Conservation (phyloP, 2,329 filamentous ascomycete species). For the Neophaeococcomyces mojaviensis region DNA sequence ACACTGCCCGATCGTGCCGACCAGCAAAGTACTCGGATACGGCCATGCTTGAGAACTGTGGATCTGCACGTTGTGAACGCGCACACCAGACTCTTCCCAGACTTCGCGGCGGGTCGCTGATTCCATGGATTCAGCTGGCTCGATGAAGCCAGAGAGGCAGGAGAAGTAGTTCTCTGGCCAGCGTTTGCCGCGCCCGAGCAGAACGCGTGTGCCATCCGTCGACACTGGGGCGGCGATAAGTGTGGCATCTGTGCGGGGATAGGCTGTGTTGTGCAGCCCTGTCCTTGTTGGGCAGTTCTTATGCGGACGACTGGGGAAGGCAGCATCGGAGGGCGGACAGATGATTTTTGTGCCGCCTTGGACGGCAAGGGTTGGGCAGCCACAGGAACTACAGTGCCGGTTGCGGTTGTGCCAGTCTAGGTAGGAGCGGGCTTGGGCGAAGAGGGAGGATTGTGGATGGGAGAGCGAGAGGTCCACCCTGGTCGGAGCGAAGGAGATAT, state of each 20-base stretch:
- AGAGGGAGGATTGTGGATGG: conserved; percentile 12
- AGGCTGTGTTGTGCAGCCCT: conserved; percentile 80
- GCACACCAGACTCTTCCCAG: conserved; percentile 75
- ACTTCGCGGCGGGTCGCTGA: conserved; percentile 75
- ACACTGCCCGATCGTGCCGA: conserved; percentile 71
- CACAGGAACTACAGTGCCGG: conserved; percentile 83
- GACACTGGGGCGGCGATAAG: conserved; percentile 91
- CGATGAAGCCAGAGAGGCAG: conserved; percentile 77
- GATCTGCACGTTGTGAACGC: conserved; percentile 66
- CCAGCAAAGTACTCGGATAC: conserved; percentile 75
- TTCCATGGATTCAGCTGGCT: conserved; percentile 76
- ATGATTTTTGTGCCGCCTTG: conserved; percentile 39
- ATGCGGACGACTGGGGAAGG: conserved; percentile 28
- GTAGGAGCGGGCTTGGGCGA: conserved; percentile 58
- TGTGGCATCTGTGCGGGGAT: conserved; percentile 89
- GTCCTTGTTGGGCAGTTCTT: conserved; percentile 70
- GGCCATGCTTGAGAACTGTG: conserved; percentile 83
- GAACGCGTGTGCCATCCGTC: conserved; percentile 63
- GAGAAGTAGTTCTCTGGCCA: conserved; percentile 82
- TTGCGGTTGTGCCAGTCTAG: conserved; percentile 92
- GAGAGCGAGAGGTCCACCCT: conserved; percentile 12
- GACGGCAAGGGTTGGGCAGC: conserved; percentile 60
- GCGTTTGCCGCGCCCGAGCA: conserved; percentile 75
- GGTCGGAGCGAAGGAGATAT: conserved; percentile 7
- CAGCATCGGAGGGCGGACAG: conserved; percentile 34